Evolutionary conservation across 352 stramenopile genomes (phyloP).

Genomic region (Globisporangium parvum): DNA sequence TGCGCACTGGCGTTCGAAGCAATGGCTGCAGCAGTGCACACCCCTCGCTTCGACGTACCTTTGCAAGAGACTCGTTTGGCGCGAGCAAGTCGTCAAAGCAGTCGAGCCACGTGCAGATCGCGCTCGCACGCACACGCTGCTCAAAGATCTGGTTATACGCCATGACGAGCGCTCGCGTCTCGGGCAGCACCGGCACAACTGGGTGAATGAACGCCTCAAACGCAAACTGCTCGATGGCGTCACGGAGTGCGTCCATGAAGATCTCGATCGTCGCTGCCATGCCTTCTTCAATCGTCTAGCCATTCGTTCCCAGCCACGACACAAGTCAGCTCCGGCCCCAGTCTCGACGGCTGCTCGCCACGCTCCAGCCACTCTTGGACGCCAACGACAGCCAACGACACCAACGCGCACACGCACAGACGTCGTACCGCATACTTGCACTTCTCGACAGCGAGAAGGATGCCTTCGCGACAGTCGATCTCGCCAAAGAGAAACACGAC

Average conservation of each 20-base stretch:
- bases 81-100: slow-evolving; percentile 86
- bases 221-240: slow-evolving; percentile 44
- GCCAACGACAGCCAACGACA: neutral
- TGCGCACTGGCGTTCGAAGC: neutral
- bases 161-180: slow-evolving; percentile 77
- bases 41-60: slow-evolving; percentile 25
- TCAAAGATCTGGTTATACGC: slow-evolving; percentile 80
- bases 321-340: too few relatives aligned
- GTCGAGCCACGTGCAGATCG: slow-evolving; percentile 79
- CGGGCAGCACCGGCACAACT: slow-evolving; percentile 85
- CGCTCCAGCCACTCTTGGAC: too few relatives aligned
- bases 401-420: neutral
- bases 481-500: slow-evolving; percentile 93
- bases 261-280: slow-evolving; percentile 74
- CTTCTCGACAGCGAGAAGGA: slow-evolving; percentile 83
- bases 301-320: neutral
- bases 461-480: slow-evolving; percentile 94
- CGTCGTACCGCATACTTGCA: slow-evolving; percentile 74
- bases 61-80: slow-evolving; percentile 21
- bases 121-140: slow-evolving; percentile 26
- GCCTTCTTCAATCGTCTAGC: slow-evolving; percentile 66
- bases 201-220: slow-evolving; percentile 84
- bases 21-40: neutral
- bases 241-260: slow-evolving; percentile 64
- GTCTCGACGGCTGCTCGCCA: neutral